phyloP scores from a whole-genome alignment of 495 filamentous ascomycete genomes.

The Neurospora terricola region DNA sequence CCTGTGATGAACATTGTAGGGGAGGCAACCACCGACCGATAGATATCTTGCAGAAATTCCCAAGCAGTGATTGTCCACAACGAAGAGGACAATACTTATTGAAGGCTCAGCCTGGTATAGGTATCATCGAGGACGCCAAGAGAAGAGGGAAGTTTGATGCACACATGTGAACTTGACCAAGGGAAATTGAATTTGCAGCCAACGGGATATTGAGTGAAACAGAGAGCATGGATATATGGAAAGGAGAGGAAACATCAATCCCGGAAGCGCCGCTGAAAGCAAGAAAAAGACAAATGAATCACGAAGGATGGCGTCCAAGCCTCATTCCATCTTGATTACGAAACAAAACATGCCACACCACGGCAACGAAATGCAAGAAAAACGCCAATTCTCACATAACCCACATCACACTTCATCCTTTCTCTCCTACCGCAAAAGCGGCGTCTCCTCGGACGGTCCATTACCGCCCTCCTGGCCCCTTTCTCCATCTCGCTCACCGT shows the following conservation, averaged over 20 bases:
- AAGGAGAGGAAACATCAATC: background rate
- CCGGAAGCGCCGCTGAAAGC: background rate
- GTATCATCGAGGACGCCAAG: background rate
- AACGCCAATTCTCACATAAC: background rate
- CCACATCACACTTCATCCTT: background rate
- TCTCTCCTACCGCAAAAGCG: slow-evolving; percentile 16
- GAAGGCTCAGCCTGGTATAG: background rate
- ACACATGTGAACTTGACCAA: background rate
- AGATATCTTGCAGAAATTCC: background rate
- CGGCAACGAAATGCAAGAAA: background rate
- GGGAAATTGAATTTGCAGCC: background rate
- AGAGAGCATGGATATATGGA: background rate
- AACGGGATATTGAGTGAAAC: background rate
- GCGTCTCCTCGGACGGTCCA: slow-evolving; percentile 18
- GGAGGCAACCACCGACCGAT: background rate
- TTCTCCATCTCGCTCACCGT: background rate
- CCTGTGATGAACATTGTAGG: background rate
- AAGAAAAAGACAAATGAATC: background rate
- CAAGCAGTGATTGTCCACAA: background rate
- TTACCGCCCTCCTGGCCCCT: background rate
- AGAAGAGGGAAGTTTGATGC: background rate
- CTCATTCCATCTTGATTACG: background rate
- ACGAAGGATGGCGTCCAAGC: background rate
- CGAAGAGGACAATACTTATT: background rate
- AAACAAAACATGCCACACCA: background rate